Conservation (phyloP, 768 basidiomycete species). For the Dioszegia aurantiaca region DNA sequence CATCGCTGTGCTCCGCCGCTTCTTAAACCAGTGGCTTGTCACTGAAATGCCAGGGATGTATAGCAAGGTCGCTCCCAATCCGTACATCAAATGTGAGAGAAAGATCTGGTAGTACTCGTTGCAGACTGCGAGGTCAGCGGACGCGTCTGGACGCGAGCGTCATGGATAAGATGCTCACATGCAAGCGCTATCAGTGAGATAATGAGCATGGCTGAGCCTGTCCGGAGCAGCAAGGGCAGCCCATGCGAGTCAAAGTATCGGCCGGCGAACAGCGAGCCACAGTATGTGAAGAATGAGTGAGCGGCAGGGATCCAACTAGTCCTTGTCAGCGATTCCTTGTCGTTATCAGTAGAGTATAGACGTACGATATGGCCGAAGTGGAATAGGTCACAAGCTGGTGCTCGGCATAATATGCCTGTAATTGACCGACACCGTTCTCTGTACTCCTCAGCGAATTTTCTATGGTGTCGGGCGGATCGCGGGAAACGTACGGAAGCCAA, state of each 20-base stretch:
- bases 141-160: background rate
- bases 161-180: no score
- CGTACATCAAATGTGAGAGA: conserved; percentile 42
- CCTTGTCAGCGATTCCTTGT: no score
- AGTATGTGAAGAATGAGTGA: conserved; percentile 33
- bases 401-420: conserved; percentile 38
- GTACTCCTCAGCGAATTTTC: background rate
- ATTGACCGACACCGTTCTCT: conserved; percentile 46
- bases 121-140: conserved; percentile 27
- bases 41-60: conserved; percentile 45
- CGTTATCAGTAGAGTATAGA: no score
- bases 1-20: conserved; percentile 37
- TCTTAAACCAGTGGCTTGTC: conserved; percentile 48
- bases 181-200: conserved; percentile 39
- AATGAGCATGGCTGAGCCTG: conserved; percentile 32
- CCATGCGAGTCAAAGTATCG: conserved; percentile 49
- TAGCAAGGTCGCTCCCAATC: conserved; percentile 34
- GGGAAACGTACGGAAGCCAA: conserved; percentile 1
- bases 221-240: conserved; percentile 25
- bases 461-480: background rate
- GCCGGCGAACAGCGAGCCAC: conserved; percentile 35
- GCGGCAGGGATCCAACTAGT: conserved; percentile 42
- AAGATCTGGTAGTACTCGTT: conserved; percentile 48
- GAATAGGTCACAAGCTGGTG: conserved; percentile 32
- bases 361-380: conserved; percentile 36